Base-by-base conservation (phyloP, 805 yeast species). In the Candida cerambycidarum region DNA sequence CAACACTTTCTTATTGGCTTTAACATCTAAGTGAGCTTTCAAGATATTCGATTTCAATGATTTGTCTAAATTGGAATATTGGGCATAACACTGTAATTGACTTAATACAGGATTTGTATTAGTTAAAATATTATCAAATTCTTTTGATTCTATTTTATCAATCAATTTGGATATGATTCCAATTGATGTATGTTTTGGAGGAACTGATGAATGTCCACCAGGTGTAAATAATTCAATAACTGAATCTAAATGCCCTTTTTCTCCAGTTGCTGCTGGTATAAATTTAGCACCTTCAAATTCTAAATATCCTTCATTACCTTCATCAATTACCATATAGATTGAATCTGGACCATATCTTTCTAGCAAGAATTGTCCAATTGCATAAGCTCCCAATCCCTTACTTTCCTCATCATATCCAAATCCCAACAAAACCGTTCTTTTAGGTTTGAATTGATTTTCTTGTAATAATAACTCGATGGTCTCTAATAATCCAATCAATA, bases 351-450 rank as follows among this genome's bases (percentile, higher is more conserved):
- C 80, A 47, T 66, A 73, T 21, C 57, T 42, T 6, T 59, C 53
- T 5, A 58, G 49, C n/a, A 76, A 54, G 42, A 57, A 59, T 32
- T 62, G 49, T 4, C 63, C 59, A 25, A 73, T 69, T 17, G 56
- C 61, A 25, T 53, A 34, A 3, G 72, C 73, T 2, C 73, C 78
- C 0, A 53, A 38, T 1, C 79, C 80, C 6, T 56, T 54, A 11
- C 71, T 58, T 55, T 75, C 80, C 52, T 75, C 80, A 51, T 75
- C 80, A 42, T 71, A 75, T 1, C 79, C 80, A 51, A 74, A 74
- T 0, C 71, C 72, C n/a, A 72, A 55, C 8, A 75, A 52, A 10
- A 75, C 58, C 0, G 78, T 71, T 52, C 80, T 59, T 41, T 58
- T 49, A 2, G 79, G 79, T 13, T 51, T 39, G 49, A 75, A 75